Evolutionary conservation across 2,329 filamentous ascomycete genomes (phyloP).

Genomic region (Periconia sp.): DNA sequence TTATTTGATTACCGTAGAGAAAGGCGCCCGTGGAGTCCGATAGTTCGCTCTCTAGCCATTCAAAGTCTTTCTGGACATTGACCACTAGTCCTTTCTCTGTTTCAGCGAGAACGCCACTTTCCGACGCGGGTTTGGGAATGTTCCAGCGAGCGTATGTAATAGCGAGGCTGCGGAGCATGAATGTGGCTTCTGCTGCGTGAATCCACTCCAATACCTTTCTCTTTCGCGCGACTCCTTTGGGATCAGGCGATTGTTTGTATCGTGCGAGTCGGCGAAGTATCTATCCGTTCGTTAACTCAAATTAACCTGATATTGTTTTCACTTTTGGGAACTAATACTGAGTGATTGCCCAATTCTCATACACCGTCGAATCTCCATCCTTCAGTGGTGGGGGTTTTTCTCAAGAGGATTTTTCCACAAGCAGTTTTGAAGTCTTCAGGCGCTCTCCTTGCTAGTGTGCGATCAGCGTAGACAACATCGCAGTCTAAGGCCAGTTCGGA

Average conservation of each 20-base stretch:
- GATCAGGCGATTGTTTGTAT: constrained; percentile 45
- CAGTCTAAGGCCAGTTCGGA: constrained; percentile 53
- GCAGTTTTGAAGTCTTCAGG: constrained; percentile 51
- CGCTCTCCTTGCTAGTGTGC: constrained; percentile 47
- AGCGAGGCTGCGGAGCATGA: constrained; percentile 52
- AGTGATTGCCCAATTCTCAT: constrained; percentile 55
- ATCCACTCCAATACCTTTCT: constrained; percentile 51
- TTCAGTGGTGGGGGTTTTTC: constrained; percentile 53
- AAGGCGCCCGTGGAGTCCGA: constrained; percentile 46
- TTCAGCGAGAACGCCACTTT: constrained; percentile 34
- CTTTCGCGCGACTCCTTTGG: constrained; percentile 42
- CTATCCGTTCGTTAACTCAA: constrained; percentile 25
- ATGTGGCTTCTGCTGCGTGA: constrained; percentile 56
- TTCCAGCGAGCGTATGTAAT: constrained; percentile 54
- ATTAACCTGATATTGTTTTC: not conserved
- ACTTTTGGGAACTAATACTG: constrained; percentile 42
- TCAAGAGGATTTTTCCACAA: constrained; percentile 50
- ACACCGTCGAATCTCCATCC: constrained; percentile 49
- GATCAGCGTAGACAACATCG: constrained; percentile 47
- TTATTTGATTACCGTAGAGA: constrained; percentile 50
- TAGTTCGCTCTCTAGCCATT: constrained; percentile 53
- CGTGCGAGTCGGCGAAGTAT: constrained; percentile 56
- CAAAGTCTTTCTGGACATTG: constrained; percentile 55
- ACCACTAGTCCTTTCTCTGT: constrained; percentile 47
- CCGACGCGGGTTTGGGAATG: constrained; percentile 36